phyloP scores from a whole-genome alignment of 805 yeast genomes.

The Schizosaccharomyces cryophilus region DNA sequence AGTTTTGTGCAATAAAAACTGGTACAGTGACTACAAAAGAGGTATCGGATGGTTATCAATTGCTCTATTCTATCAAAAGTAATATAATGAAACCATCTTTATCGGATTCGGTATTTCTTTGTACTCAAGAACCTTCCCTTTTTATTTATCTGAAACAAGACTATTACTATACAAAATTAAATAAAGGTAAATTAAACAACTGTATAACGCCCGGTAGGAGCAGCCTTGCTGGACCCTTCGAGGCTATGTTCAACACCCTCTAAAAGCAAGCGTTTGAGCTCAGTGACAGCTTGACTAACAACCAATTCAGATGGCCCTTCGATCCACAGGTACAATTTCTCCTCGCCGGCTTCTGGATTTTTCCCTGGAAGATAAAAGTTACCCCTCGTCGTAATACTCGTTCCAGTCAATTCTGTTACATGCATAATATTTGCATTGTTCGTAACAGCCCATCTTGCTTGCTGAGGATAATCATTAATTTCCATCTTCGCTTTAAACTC shows the following conservation, averaged over 20 bases:
- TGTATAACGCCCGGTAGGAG: conserved; percentile 9
- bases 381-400: conserved; percentile 67
- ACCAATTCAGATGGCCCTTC: conserved; percentile 28
- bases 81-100: too few relatives aligned
- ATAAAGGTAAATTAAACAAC: conserved; percentile 4
- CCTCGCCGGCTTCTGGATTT: conserved; percentile 29
- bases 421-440: conserved; percentile 37
- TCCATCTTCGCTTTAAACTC: conserved; percentile 42
- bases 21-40: too few relatives aligned
- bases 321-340: conserved; percentile 50
- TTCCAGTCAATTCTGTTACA: conserved; percentile 44
- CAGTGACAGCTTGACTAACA: conserved; percentile 11
- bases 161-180: too few relatives aligned
- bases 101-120: too few relatives aligned
- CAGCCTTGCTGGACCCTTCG: conserved; percentile 7
- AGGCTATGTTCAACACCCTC: conserved; percentile 10
- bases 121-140: too few relatives aligned
- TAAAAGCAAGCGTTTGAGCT: conserved; percentile 9
- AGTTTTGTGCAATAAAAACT: too few relatives aligned
- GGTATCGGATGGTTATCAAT: too few relatives aligned
- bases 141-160: too few relatives aligned
- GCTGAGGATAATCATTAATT: conserved; percentile 67
- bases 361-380: conserved; percentile 41
- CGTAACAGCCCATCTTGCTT: conserved; percentile 54
- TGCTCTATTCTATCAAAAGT: too few relatives aligned